Evolutionary conservation across 371 early-diverging fungal species (phyloP).

Genomic region (Rhizopus arrhizus): DNA sequence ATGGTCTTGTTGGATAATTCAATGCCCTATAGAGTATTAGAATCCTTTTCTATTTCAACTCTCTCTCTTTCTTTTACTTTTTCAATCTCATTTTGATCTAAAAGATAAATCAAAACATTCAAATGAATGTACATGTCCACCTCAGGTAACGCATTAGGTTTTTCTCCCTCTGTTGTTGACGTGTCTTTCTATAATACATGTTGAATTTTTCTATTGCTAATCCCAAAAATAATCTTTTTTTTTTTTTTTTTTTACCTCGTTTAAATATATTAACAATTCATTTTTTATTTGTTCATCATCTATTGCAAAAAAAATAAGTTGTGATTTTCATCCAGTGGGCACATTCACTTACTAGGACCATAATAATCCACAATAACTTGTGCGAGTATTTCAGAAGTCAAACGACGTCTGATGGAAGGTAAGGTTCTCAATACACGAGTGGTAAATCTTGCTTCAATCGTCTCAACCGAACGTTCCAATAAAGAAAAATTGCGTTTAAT

Average conservation of each 20-base stretch:
- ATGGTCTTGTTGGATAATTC: constrained; percentile 68
- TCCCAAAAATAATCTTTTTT: no score
- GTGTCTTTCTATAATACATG: constrained; percentile 14
- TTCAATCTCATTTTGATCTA: constrained; percentile 76
- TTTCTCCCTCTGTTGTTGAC: constrained; percentile 25
- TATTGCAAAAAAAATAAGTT: not conserved
- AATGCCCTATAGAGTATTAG: constrained; percentile 58
- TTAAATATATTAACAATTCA: constrained; percentile 40
- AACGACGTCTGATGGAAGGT: constrained; percentile 76
- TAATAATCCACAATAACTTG: constrained; percentile 65
- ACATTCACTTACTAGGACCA: constrained; percentile 55
- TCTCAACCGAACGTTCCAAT: constrained; percentile 81
- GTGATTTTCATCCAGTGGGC: not conserved
- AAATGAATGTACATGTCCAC: constrained; percentile 83
- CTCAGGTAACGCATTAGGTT: constrained; percentile 75
- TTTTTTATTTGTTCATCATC: constrained; percentile 27
- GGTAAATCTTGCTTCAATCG: constrained; percentile 84
- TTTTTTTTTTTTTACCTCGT: constrained; percentile 32
- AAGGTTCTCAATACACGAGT: constrained; percentile 85
- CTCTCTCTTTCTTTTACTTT: constrained; percentile 53
- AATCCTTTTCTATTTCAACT: not conserved
- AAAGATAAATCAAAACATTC: constrained; percentile 76
- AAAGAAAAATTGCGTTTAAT: constrained; percentile 80
- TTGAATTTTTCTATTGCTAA: no score
- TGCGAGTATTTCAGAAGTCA: constrained; percentile 69